These are phyloP conservation scores for Chlamydomonas reinhardtii DNA, from an alignment of 163 green algal species.

Conservation along the genomic window DNA sequence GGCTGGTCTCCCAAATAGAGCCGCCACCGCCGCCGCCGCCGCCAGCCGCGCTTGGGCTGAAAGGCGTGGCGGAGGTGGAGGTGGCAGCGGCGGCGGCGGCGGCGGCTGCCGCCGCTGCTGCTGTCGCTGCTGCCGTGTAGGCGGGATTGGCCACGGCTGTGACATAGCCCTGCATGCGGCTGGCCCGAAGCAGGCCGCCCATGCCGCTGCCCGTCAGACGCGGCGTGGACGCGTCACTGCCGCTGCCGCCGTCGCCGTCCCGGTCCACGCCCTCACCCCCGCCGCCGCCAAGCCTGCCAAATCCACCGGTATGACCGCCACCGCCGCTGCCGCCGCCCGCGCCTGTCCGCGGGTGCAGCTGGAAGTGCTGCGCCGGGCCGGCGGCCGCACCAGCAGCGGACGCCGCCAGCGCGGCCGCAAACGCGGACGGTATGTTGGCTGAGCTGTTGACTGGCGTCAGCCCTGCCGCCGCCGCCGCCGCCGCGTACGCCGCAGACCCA, in stretches of 20 bases:
- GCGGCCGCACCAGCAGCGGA: not conserved
- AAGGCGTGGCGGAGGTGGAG: no score
- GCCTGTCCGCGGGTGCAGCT: no score
- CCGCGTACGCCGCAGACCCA: no score
- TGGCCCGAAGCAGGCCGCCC: not conserved
- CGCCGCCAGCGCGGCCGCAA: not conserved
- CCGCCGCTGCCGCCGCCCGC: no score
- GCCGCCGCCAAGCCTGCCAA: no score
- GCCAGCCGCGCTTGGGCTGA: not conserved
- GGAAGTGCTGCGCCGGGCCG: no score
- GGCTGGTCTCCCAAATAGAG: not conserved
- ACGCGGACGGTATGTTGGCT: not conserved
- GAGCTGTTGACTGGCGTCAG: not conserved
- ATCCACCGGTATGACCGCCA: not conserved
- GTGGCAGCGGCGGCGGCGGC: not conserved
- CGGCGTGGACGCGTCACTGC: not conserved
- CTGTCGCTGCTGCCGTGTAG: not conserved
- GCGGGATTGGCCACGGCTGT: constrained; percentile 30
- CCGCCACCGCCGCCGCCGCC: not conserved
- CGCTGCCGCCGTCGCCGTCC: no score
- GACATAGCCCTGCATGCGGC: constrained; percentile 26
- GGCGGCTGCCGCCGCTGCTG: not conserved
- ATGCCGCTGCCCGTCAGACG: not conserved
- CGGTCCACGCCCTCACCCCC: no score
- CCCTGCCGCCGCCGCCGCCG: no score